These are phyloP conservation scores for Quercus gilva DNA, from an alignment of 306 rosid species.

Conservation along the genomic window DNA sequence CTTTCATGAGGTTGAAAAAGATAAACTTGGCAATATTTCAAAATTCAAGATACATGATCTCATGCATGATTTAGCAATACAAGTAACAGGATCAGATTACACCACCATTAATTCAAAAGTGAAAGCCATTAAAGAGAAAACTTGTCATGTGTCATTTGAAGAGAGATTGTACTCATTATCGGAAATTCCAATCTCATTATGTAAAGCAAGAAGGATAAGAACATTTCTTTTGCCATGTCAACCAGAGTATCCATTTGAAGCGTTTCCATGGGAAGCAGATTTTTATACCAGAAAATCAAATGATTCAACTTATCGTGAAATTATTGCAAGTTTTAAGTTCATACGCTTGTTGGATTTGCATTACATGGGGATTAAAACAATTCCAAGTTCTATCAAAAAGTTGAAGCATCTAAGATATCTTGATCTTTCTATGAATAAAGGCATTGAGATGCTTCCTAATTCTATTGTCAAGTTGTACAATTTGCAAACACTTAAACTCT, in stretches of 20 bases:
- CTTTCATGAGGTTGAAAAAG: background rate
- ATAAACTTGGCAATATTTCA: background rate
- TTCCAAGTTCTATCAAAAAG: background rate
- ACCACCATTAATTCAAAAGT: background rate
- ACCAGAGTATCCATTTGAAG: too few species aligned
- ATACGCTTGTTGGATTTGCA: background rate
- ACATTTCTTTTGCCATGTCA: background rate
- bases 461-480: background rate
- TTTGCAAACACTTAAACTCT: background rate
- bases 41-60: conserved; percentile 12
- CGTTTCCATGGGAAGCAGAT: too few species aligned
- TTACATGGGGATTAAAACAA: accelerated
- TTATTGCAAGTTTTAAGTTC: too few species aligned
- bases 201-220: background rate
- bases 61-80: conserved; percentile 22
- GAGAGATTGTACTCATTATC: too few species aligned
- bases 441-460: background rate
- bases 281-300: too few species aligned
- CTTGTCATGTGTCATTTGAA: background rate
- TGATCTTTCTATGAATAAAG: background rate
- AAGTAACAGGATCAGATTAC: background rate
- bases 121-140: background rate
- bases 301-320: background rate
- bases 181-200: background rate
- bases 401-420: conserved; percentile 11